Evolutionary conservation across 805 yeast species (phyloP).

Genomic region (Nadsonia fulvescens): DNA sequence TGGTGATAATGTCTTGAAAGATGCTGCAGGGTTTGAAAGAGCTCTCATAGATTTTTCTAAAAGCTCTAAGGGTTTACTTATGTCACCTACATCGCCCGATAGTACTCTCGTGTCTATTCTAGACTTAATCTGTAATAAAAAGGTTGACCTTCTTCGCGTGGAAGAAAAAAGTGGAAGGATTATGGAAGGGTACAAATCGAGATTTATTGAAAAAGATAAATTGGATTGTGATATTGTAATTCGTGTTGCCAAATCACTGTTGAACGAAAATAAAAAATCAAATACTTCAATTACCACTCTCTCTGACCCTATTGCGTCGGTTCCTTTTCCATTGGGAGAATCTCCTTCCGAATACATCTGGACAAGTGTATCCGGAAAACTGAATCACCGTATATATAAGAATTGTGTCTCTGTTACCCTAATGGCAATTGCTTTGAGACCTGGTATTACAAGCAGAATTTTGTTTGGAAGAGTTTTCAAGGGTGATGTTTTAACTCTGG

Average conservation of each 20-base stretch:
- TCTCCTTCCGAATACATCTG: slow-evolving; percentile 22
- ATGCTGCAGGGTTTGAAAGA: slow-evolving; percentile 29
- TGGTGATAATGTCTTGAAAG: slow-evolving; percentile 23
- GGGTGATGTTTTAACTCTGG: slow-evolving; percentile 10
- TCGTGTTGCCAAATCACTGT: slow-evolving; percentile 10
- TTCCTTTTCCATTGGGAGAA: slow-evolving; percentile 6
- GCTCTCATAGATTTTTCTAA: slow-evolving; percentile 24
- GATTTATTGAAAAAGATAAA: slow-evolving; percentile 50
- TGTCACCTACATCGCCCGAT: slow-evolving; percentile 38
- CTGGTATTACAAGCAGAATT: slow-evolving; percentile 27
- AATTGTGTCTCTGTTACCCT: slow-evolving; percentile 31
- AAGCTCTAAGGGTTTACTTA: slow-evolving; percentile 33
- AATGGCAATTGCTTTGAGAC: slow-evolving; percentile 29
- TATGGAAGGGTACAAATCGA: slow-evolving; percentile 55
- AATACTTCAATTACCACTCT: neutral
- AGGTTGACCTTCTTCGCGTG: slow-evolving; percentile 32
- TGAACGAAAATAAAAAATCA: slow-evolving; percentile 3
- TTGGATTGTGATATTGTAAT: slow-evolving; percentile 46
- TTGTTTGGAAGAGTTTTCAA: slow-evolving; percentile 14
- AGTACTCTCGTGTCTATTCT: slow-evolving; percentile 46
- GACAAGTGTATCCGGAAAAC: slow-evolving; percentile 47
- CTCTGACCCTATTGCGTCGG: slow-evolving; percentile 2
- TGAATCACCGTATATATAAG: slow-evolving; percentile 45
- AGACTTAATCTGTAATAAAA: slow-evolving; percentile 29
- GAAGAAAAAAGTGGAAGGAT: slow-evolving; percentile 13